phyloP scores from a whole-genome alignment of 345 rosid genomes.

The Sapria himalayana region DNA sequence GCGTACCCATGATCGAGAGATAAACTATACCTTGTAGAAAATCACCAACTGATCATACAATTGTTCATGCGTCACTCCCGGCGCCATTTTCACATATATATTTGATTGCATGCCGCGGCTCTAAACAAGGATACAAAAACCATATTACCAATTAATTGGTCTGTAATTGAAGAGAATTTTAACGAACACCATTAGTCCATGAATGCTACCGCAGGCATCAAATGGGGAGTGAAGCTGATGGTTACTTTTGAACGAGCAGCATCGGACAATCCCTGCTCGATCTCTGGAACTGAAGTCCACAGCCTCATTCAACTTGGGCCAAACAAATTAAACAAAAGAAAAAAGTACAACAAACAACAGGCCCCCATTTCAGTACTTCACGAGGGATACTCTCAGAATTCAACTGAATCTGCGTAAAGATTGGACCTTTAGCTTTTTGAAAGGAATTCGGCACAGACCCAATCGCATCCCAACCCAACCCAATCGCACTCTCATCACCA shows the following conservation, averaged over 20 bases:
- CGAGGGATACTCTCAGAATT: not conserved
- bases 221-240: constrained; percentile 93
- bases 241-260: constrained; percentile 46
- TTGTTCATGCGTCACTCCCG: constrained; percentile 38
- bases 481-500: no score
- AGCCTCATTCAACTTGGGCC: constrained; percentile 1
- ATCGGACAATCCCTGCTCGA: constrained; percentile 82
- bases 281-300: constrained; percentile 67
- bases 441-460: no score
- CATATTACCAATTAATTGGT: not conserved
- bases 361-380: not conserved
- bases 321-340: not conserved
- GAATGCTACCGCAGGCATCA: constrained; percentile 80
- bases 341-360: not conserved
- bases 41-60: constrained; percentile 33
- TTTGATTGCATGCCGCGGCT: constrained; percentile 96
- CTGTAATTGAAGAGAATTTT: constrained; percentile 2
- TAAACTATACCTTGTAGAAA: constrained; percentile 34
- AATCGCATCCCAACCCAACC: no score
- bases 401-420: no score
- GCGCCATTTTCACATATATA: constrained; percentile 66
- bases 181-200: not conserved
- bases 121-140: constrained; percentile 18
- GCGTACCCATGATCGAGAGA: no score
- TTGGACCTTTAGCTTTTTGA: no score